Base-by-base conservation (phyloP, 768 basidiomycete species). In the Mycena venus region DNA sequence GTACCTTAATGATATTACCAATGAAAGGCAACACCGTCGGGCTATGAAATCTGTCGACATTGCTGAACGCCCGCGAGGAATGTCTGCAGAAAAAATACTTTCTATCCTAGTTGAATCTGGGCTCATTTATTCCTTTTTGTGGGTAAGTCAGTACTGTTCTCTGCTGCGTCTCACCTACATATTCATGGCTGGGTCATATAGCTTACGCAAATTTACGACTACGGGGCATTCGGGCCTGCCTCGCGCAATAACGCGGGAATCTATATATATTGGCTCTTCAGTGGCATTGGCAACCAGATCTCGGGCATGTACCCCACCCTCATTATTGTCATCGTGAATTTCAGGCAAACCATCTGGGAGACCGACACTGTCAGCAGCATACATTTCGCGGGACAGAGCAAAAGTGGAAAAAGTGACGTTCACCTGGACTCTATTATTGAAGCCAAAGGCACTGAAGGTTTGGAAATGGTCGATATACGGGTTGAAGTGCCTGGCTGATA, bases 21-120 rank as follows among this genome's bases (percentile, higher is more conserved):
- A 2, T 51, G n/a, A n/a, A 15, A 74, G 69, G 66, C 55, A 65
- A 11, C 70, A 75, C 69, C 74, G 74, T 8, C 47, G 27, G 29
- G 21, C 51, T 7, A 75, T 51, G 65, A 53, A 25, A 10, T 2
- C 62, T 15, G 27, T 74, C n/a, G 59, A 36, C 61, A 51, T 58
- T 19, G 21, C n/a, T 21, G 44, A 21, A 9, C 32, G 38, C 17
- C 36, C 12, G n/a, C 7, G 23, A 3, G 72, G 70, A 9, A 25
- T 69, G 44, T 69, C 73, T 0, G 56, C 60, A 0, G 64, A 75
- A 19, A 61, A 56, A 32, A 10, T 78, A 4, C 68, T 78, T 21
- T 58, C 65, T 17, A 7, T 78, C 19, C 68, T 78, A 9, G 77
- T 78, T 6, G 77, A 78, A 34, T 78, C 77, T 12, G 77, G 77